Evolutionary conservation across 2,329 filamentous ascomycete genomes (phyloP), one percentile per base, ranked within the genome.

Genomic region (Celoporthe dispersa): DNA sequence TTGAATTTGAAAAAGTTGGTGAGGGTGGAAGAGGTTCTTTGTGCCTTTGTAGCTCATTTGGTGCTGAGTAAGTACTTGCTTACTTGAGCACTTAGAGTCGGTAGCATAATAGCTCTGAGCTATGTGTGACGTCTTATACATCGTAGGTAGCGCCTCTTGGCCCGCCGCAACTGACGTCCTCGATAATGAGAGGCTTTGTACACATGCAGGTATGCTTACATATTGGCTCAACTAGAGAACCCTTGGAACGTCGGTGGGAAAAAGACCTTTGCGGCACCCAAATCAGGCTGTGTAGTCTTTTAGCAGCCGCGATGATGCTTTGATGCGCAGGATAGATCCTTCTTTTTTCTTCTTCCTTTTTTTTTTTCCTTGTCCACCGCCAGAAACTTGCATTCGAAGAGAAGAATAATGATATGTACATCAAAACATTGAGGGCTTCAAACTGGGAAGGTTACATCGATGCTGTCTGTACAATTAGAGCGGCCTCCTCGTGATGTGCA

Each of bases 141-240:
- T 55, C 31, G 14, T 31, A 33, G 4, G 33, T 35, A 25, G 57
- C 19, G 31, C 16, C 33, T 60, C 57, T 60, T 60, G 33, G 19
- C 57, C 57, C 33, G 19, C 14, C 55, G 41, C 62, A 51, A 51
- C 39, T 64, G 62, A 64, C 62, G 62, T 64, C 62, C 62, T 64
- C 62, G 62, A 64, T 39, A 39, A 41, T 39, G 33, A 31, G 25
- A 22, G 3, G 55, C n/a, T 35, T 22, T 35, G 28, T 60, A n/a
- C 33, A 22, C 14, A 60, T 19, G 6, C 33, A 37, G 31, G 33
- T 37, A 37, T 14, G n/a, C n/a, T 37, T 35, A 37, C 28, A 33
- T 8, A 48, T 48, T 48, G 19, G 44, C 16, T 48, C 41, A 22
- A 48, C 8, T 48, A 1, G 7, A n/a, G 2, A 6, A 2, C 7